Evolutionary conservation across 108 stramenopile genomes (phyloP).

Genomic region (Cylindrotheca closterium): DNA sequence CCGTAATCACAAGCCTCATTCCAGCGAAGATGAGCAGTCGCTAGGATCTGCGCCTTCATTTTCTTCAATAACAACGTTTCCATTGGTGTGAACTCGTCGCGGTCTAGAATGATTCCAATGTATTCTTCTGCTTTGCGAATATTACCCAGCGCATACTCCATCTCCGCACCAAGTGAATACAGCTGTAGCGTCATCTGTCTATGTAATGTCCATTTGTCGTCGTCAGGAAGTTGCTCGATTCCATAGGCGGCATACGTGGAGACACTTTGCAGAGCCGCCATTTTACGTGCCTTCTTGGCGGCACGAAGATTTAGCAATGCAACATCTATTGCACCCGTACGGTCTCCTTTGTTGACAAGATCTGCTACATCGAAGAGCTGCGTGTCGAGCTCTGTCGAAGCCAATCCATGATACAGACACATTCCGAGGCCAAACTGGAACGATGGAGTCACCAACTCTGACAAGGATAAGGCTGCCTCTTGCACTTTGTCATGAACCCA

Average conservation of each 20-base stretch:
- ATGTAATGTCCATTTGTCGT: conserved; percentile 15
- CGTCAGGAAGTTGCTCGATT: conserved; percentile 10
- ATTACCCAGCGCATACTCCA: conserved; percentile 14
- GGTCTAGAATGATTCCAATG: conserved; percentile 5
- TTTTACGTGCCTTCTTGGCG: conserved; percentile 7
- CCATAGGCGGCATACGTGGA: conserved; percentile 19
- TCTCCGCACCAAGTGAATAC: no score
- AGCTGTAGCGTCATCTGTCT: no score
- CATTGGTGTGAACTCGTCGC: background rate
- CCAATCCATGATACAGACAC: background rate
- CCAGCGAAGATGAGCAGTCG: no score
- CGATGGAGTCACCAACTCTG: no score
- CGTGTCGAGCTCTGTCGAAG: background rate
- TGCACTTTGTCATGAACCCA: no score
- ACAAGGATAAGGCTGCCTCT: background rate
- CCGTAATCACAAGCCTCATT: no score
- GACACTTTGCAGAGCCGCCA: conserved; percentile 27
- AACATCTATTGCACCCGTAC: background rate
- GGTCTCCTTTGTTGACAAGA: no score
- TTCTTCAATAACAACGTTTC: no score
- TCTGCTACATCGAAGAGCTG: background rate
- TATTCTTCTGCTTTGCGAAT: conserved; percentile 6
- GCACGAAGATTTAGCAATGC: no score
- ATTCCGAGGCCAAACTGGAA: background rate
- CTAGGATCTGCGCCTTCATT: no score